These are phyloP conservation scores for Dacryopinax spathularia DNA, from an alignment of 768 basidiomycete species.

Conservation along the genomic window DNA sequence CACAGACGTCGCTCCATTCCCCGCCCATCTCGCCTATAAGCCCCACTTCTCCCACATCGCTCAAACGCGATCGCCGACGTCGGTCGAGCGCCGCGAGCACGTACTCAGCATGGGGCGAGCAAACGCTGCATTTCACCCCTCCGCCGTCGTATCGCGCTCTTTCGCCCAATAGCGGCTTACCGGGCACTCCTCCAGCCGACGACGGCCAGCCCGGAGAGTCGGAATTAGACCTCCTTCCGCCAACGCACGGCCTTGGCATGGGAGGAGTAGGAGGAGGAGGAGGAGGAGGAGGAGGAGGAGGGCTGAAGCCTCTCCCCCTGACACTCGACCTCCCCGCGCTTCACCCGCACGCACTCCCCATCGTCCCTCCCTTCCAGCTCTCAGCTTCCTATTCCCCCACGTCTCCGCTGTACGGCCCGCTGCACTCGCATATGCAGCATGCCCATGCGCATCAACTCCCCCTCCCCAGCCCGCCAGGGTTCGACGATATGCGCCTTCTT, in stretches of 20 bases:
- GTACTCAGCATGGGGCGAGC: background rate
- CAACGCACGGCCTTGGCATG: background rate
- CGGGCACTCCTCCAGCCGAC: background rate
- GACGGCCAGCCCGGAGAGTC: background rate
- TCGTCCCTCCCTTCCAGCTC: slow-evolving; percentile 2
- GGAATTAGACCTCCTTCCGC: background rate
- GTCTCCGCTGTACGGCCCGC: background rate
- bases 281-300: no score
- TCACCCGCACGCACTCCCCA: background rate
- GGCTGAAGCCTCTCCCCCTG: no score
- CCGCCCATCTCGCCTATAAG: background rate
- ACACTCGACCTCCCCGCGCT: background rate
- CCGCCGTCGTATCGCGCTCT: background rate
- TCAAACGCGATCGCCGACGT: background rate
- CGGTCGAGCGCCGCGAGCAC: background rate
- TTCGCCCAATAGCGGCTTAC: background rate
- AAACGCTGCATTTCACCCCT: background rate
- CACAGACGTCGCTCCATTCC: background rate
- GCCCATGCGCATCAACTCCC: no score
- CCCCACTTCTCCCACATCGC: background rate
- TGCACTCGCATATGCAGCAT: no score
- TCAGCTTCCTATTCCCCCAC: background rate
- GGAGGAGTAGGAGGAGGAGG: no score
- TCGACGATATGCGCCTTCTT: background rate
- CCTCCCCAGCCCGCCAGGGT: background rate